phyloP scores from a whole-genome alignment of 2,329 filamentous ascomycete genomes.

The Apiospora sp. region DNA sequence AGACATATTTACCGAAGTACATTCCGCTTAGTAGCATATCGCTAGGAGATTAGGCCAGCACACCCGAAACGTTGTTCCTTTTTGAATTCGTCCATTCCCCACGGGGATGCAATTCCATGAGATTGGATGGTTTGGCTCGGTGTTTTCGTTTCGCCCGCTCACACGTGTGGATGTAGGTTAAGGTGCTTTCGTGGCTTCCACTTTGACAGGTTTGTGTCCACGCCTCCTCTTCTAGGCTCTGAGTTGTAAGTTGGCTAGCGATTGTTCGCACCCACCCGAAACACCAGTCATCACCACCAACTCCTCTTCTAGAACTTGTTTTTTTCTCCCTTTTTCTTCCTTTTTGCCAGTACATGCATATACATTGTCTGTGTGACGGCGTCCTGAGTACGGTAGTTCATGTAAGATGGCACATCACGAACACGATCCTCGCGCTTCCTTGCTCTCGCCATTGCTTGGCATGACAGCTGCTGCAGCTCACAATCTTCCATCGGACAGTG shows the following conservation, averaged over 20 bases:
- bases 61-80: conserved; percentile 11
- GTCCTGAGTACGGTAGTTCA: neutral
- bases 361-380: neutral
- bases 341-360: neutral
- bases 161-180: neutral
- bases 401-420: neutral
- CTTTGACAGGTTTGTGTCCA: neutral
- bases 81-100: conserved; percentile 15
- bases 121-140: conserved; percentile 1
- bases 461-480: neutral
- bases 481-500: neutral
- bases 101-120: neutral
- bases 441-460: neutral
- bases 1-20: neutral
- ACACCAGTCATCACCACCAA: neutral
- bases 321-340: neutral
- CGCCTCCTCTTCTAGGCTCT: neutral
- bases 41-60: neutral
- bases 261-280: neutral
- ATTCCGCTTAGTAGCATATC: neutral
- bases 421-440: neutral
- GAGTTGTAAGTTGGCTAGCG: conserved; percentile 2
- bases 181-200: conserved; percentile 11
- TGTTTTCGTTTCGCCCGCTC: conserved; percentile 6
- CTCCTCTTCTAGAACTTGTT: neutral